Conservation (phyloP, 2,329 filamentous ascomycete genomes). For the Neodidymelliopsis sp. region DNA sequence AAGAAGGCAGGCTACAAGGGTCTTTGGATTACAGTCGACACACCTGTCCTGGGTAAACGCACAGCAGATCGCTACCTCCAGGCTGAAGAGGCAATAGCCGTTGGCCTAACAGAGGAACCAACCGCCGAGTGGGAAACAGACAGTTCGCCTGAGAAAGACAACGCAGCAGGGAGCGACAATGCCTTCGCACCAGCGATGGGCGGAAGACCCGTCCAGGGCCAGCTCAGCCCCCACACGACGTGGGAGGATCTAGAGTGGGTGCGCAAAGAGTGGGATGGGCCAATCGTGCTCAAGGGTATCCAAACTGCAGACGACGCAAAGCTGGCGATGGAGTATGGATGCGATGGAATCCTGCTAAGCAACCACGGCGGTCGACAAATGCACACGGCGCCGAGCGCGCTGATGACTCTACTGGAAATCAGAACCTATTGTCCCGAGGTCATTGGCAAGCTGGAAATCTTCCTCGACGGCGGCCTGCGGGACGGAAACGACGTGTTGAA, state of each 20-base stretch:
- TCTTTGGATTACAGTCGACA: constrained; percentile 49
- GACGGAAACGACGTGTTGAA: constrained; percentile 51
- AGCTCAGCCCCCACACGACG: constrained; percentile 57
- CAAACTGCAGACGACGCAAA: constrained; percentile 56
- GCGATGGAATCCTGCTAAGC: constrained; percentile 58
- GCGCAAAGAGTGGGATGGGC: constrained; percentile 48
- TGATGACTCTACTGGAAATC: constrained; percentile 50
- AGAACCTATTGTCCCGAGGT: constrained; percentile 48
- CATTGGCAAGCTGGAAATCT: constrained; percentile 47
- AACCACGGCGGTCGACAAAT: constrained; percentile 64
- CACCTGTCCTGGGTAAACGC: constrained; percentile 45
- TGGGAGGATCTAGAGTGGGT: constrained; percentile 57
- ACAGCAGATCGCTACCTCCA: constrained; percentile 45
- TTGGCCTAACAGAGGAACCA: constrained; percentile 60
- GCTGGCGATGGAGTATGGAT: constrained; percentile 53
- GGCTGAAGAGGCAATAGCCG: constrained; percentile 58
- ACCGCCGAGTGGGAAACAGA: constrained; percentile 58
- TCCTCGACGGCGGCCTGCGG: constrained; percentile 48
- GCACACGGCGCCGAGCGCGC: constrained; percentile 51
- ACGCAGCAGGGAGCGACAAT: constrained; percentile 57
- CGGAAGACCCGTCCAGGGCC: constrained; percentile 47
- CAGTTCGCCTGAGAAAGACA: constrained; percentile 10
- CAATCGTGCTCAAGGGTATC: constrained; percentile 57
- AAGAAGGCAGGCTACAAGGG: constrained; percentile 45
- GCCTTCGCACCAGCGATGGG: constrained; percentile 66